These are phyloP conservation scores for Actinidia arguta DNA, from an alignment of 179 eudicot genomes.

Conservation along the genomic window DNA sequence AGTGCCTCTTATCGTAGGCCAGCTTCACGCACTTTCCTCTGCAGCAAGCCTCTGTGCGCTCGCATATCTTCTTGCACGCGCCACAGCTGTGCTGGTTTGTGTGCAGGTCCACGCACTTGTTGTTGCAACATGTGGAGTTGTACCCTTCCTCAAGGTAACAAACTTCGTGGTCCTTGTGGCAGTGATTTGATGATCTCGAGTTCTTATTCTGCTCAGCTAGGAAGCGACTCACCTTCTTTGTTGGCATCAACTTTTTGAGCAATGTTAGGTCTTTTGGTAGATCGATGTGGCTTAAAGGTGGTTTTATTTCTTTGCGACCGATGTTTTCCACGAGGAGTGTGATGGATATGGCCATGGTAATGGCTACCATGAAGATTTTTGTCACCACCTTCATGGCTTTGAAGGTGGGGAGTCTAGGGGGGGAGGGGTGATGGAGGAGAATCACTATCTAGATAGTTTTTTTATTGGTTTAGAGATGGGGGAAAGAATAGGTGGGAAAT, in stretches of 20 bases:
- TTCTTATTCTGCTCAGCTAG: too few species aligned
- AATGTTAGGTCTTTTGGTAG: neutral
- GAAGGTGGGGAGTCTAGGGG: slow-evolving; percentile 14
- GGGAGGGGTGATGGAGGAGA: neutral
- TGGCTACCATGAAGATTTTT: slow-evolving; percentile 31
- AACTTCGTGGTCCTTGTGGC: too few species aligned
- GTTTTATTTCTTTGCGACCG: neutral
- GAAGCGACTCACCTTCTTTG: slow-evolving; percentile 39
- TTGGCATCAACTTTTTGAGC: neutral
- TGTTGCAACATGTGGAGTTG: slow-evolving; percentile 47
- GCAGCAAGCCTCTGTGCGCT: slow-evolving; percentile 40
- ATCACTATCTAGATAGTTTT: neutral
- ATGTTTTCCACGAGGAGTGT: slow-evolving; percentile 16
- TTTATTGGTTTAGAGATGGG: too few species aligned
- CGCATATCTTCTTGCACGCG: slow-evolving; percentile 41
- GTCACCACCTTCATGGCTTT: slow-evolving; percentile 31
- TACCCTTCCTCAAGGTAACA: too few species aligned
- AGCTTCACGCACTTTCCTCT: slow-evolving; percentile 43
- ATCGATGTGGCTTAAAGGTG: too few species aligned
- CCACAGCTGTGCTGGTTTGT: slow-evolving; percentile 37
- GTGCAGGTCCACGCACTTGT: slow-evolving; percentile 43
- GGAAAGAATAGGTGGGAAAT: too few species aligned
- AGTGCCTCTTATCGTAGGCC: too few species aligned
- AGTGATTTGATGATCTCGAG: too few species aligned
- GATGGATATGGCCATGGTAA: slow-evolving; percentile 33